Conservation (phyloP, 2,329 filamentous ascomycete genomes). For the Alternaria viburni region DNA sequence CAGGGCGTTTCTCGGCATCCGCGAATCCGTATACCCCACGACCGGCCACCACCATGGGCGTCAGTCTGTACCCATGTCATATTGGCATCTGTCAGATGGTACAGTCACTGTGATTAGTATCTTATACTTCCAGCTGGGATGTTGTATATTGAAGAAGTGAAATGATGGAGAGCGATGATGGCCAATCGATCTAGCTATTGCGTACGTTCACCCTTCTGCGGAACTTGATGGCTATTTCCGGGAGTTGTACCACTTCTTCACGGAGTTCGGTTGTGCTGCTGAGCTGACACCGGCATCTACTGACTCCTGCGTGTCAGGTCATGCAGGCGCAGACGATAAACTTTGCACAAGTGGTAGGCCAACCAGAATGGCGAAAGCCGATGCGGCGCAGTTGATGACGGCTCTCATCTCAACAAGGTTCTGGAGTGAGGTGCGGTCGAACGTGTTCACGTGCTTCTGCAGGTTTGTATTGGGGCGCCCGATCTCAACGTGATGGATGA, state of each 20-base stretch:
- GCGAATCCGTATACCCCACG: background rate
- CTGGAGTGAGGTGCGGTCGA: background rate
- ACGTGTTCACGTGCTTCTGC: background rate
- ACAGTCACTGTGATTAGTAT: background rate
- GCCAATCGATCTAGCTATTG: background rate
- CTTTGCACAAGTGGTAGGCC: background rate
- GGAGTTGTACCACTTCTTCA: background rate
- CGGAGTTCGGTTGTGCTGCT: background rate
- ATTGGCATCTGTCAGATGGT: background rate
- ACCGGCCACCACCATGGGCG: background rate
- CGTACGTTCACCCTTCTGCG: background rate
- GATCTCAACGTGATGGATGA: background rate
- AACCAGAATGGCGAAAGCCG: background rate
- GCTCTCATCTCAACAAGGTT: background rate
- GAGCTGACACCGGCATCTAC: background rate
- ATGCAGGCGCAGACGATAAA: background rate
- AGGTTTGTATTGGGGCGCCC: background rate
- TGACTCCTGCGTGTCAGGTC: conserved; percentile 1
- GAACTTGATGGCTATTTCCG: background rate
- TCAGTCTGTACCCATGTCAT: background rate
- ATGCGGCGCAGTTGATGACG: background rate
- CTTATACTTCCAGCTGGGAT: background rate
- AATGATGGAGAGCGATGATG: background rate
- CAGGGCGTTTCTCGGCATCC: background rate
- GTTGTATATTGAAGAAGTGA: background rate